Evolutionary conservation across 2,329 filamentous ascomycete species (phyloP).

Genomic region (Fusarium compactum): DNA sequence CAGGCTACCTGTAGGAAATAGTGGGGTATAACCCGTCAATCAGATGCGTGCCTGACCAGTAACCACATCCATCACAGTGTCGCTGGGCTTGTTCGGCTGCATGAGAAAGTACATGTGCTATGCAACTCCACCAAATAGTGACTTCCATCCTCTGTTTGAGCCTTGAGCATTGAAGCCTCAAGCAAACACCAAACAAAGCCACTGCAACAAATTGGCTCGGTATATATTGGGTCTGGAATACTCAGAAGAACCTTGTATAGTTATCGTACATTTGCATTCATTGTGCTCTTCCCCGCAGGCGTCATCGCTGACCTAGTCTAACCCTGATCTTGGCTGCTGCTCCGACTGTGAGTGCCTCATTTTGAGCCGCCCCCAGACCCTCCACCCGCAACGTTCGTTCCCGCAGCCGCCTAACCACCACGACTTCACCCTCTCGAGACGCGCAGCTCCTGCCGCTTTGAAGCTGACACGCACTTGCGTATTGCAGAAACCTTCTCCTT

Average conservation of each 20-base stretch:
- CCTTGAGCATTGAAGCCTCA: conserved; percentile 41
- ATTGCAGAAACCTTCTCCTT: conserved; percentile 30
- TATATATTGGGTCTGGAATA: conserved; percentile 24
- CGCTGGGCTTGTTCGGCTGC: conserved; percentile 44
- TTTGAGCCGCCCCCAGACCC: conserved; percentile 51
- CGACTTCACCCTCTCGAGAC: conserved; percentile 30
- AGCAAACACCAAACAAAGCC: conserved; percentile 44
- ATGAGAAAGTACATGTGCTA: conserved; percentile 52
- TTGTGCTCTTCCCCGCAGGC: conserved; percentile 48
- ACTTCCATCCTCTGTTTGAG: conserved; percentile 48
- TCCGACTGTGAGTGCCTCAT: conserved; percentile 53
- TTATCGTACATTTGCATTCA: conserved; percentile 29
- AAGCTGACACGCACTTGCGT: conserved; percentile 42
- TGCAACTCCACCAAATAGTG: conserved; percentile 51
- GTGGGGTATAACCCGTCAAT: conserved; percentile 34
- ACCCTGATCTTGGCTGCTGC: conserved; percentile 50
- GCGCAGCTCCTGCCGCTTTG: conserved; percentile 35
- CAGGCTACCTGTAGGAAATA: conserved; percentile 22
- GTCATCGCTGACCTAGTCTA: conserved; percentile 55
- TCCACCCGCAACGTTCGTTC: conserved; percentile 46
- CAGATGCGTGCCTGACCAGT: conserved; percentile 29
- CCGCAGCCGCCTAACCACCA: conserved; percentile 38
- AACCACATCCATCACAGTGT: conserved; percentile 21
- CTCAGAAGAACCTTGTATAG: conserved; percentile 19
- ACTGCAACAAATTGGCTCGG: conserved; percentile 21